phyloP scores from a whole-genome alignment of 176 grass and related monocot species.

The Oryza officinalis region DNA sequence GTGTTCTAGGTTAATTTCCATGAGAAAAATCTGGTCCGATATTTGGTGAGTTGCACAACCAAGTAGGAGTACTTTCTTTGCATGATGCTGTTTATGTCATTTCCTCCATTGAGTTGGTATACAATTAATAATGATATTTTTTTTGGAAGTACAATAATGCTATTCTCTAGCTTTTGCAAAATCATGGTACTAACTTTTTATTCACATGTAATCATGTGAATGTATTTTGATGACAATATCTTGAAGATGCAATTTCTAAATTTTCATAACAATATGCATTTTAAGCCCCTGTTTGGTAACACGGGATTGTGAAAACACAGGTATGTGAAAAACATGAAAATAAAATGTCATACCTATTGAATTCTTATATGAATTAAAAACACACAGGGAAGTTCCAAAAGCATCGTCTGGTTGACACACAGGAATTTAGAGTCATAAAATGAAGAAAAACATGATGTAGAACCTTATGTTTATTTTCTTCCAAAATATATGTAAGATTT shows the following conservation, averaged over 20 bases:
- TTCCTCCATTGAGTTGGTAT: neutral
- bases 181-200: neutral
- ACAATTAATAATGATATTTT: neutral
- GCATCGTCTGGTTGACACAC: too few species aligned
- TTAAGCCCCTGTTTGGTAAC: fast-evolving
- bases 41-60: neutral
- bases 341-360: too few species aligned
- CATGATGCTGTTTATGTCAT: neutral
- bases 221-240: neutral
- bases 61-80: neutral
- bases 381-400: too few species aligned
- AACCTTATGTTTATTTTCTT: too few species aligned
- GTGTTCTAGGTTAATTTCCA: neutral
- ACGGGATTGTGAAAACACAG: too few species aligned
- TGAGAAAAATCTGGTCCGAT: neutral
- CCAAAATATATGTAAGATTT: too few species aligned
- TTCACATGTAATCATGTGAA: neutral
- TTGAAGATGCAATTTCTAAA: neutral
- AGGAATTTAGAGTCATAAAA: too few species aligned
- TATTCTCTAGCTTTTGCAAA: neutral
- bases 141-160: neutral
- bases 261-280: neutral
- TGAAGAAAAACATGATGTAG: too few species aligned
- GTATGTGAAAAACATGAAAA: too few species aligned
- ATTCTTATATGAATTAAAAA: too few species aligned